Evolutionary conservation across 139 green algal genomes (phyloP).

Genomic region (Coelastrella sp.): DNA sequence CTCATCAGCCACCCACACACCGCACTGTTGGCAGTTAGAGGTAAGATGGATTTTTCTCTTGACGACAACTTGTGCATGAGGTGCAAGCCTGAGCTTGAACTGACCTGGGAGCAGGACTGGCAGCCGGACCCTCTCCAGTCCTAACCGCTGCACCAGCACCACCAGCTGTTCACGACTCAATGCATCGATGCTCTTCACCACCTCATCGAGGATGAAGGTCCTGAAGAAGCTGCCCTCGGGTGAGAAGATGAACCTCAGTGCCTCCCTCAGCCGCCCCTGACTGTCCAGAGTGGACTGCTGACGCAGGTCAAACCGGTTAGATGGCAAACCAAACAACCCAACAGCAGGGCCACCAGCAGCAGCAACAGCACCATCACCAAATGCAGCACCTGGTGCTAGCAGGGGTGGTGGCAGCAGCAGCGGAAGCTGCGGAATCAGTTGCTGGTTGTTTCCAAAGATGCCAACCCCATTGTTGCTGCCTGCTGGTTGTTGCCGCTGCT

Average conservation of each 20-base stretch:
- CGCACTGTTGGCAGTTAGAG: too few species aligned
- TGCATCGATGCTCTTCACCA: slow-evolving; percentile 95
- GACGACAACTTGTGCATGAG: too few species aligned
- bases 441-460: background rate
- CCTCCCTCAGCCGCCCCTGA: slow-evolving; percentile 60
- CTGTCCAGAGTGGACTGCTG: slow-evolving; percentile 43
- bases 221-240: slow-evolving; percentile 92
- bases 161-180: slow-evolving; percentile 84
- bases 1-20: too few species aligned
- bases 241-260: slow-evolving; percentile 61
- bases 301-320: slow-evolving; percentile 49
- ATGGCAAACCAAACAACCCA: slow-evolving; percentile 49
- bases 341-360: background rate
- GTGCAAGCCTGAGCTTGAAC: too few species aligned
- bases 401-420: background rate
- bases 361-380: slow-evolving; percentile 23
- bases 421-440: slow-evolving; percentile 18
- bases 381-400: slow-evolving; percentile 16
- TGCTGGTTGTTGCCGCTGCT: slow-evolving; percentile 18
- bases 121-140: slow-evolving; percentile 48
- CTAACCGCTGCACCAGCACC: slow-evolving; percentile 57
- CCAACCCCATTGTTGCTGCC: slow-evolving; percentile 3
- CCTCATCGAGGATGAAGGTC: slow-evolving; percentile 95
- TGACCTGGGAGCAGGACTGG: slow-evolving; percentile 68
- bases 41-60: too few species aligned